These are phyloP conservation scores for Trametes villosa DNA, from an alignment of 768 basidiomycete genomes.

Conservation along the genomic window DNA sequence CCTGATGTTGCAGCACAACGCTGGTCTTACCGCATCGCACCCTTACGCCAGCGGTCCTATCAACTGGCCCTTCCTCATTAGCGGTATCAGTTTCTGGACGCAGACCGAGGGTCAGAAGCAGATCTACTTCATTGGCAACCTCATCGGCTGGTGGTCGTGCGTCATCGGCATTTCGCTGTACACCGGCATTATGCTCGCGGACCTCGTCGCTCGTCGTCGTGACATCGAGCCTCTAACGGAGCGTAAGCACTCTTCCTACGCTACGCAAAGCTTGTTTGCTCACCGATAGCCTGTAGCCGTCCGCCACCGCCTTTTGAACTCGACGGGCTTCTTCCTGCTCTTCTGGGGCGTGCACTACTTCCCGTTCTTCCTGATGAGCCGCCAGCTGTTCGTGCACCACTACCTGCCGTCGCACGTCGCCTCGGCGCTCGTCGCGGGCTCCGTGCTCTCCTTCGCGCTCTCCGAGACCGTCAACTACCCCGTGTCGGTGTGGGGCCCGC, in stretches of 20 bases:
- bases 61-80: constrained; percentile 97
- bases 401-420: constrained; percentile 97
- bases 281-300: constrained; percentile 57
- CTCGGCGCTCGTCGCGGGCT: constrained; percentile 89
- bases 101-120: constrained; percentile 82
- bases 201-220: constrained; percentile 85
- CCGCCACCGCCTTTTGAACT: constrained; percentile 94
- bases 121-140: constrained; percentile 95
- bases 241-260: constrained; percentile 54
- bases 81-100: constrained; percentile 99
- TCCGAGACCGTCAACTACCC: constrained; percentile 94
- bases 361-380: constrained; percentile 97
- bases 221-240: constrained; percentile 86
- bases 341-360: constrained; percentile 96
- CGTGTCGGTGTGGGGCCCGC: constrained; percentile 72
- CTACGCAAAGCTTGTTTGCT: background rate
- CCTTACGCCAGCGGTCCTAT: constrained; percentile 96
- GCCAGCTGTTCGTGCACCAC: constrained; percentile 96
- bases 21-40: constrained; percentile 96
- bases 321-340: constrained; percentile 92
- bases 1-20: constrained; percentile 97
- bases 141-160: constrained; percentile 94
- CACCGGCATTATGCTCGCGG: constrained; percentile 88
- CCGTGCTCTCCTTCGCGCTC: constrained; percentile 87
- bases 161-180: constrained; percentile 85